Base-by-base conservation (phyloP, 352 stramenopile genomes). In the Proteromonas lacertae region DNA sequence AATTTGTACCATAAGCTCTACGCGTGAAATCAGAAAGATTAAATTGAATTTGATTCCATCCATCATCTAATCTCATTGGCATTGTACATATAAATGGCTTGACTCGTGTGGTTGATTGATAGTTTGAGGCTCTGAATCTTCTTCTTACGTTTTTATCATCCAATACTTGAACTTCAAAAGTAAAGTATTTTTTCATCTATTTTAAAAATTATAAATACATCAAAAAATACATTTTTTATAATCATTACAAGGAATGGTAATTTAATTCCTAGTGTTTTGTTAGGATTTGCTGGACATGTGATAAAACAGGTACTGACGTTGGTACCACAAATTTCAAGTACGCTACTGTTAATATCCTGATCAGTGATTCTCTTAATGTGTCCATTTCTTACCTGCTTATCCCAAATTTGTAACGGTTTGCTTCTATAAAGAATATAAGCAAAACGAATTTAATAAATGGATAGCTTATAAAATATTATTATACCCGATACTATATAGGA, bases 21-120 rank as follows among this genome's bases (percentile, higher is more conserved):
- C 79, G 66, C 43, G 76, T 91, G 37, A 93, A 93, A 53, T 93
- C 79, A 29, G 64, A 80, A 25, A 93, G 55, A 52, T 93, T 93
- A 57, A 93, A 93, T 55, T 93, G 79, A 56, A 93, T 92, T 57
- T 93, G 79, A 57, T 93, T 93, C 79, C 79, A 93, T 20, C 79
- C 79, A 53, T 92, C 77, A 41, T 93, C 79, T 28, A 93, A 63
- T 14, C 76, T 66, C 79, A 93, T 93, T 32, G 79, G 79, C 78
- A 93, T 93, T 23, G 77, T 91, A 45, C 79, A 93, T 54, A 93
- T 93, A 55, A 92, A 93, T 9, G 79, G 76, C 58, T 93, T 93
- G 25, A 93, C 79, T 36, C 79, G 57, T 36, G 79, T 92, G 25
- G 71, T 90, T 45, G 66, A 86, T 34, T 54, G 75, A 54, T 92